Conservation (phyloP, 495 filamentous ascomycete genomes). For the Lophium mytilinum region DNA sequence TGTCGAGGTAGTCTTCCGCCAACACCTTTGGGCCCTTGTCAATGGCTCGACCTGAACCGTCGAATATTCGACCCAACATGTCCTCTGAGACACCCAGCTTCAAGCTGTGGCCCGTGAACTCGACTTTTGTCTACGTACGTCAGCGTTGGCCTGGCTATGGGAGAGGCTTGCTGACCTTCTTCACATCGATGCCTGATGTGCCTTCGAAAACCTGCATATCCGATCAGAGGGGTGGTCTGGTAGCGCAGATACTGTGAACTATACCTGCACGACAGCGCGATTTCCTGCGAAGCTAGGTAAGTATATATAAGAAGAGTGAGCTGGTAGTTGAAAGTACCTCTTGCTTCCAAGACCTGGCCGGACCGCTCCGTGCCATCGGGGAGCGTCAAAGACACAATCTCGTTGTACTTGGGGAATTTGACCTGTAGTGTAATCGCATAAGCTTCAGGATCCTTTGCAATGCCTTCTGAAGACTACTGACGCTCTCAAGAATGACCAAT, state of each 20-base stretch:
- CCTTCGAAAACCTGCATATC: conserved; percentile 83
- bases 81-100: conserved; percentile 98
- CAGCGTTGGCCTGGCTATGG: not conserved
- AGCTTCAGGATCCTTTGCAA: conserved; percentile 10
- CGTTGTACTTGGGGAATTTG: conserved; percentile 95
- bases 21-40: conserved; percentile 98
- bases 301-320: not conserved
- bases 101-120: conserved; percentile 92
- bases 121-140: conserved; percentile 70
- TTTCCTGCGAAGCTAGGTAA: conserved; percentile 49
- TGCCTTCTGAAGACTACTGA: conserved; percentile 30
- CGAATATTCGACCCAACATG: conserved; percentile 98
- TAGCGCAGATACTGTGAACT: not conserved
- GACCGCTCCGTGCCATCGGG: conserved; percentile 90
- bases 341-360: conserved; percentile 93
- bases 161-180: conserved; percentile 58
- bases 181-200: conserved; percentile 93
- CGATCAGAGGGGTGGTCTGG: not conserved
- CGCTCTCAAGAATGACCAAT: conserved; percentile 93
- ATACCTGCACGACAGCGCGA: conserved; percentile 85
- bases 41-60: conserved; percentile 93
- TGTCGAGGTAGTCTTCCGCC: conserved; percentile 96
- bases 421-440: conserved; percentile 46
- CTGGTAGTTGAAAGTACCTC: conserved; percentile 51
- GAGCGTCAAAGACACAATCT: conserved; percentile 93